phyloP scores from a whole-genome alignment of 441 rosid species.

The Pelargonium cotyledonis region DNA sequence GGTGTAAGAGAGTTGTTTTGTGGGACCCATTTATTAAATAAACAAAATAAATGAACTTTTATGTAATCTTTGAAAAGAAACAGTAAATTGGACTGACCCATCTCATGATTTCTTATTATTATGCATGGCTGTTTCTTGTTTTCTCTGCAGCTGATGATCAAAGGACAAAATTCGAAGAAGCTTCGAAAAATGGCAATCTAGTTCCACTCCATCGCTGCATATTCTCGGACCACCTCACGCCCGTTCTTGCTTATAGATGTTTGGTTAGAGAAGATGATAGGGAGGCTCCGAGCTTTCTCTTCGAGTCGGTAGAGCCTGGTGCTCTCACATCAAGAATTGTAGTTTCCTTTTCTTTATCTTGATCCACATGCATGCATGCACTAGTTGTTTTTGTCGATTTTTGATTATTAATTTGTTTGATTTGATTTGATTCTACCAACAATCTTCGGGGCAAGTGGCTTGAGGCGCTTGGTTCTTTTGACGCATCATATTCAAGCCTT shows the following conservation, averaged over 20 bases:
- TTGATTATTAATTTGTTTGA: background rate
- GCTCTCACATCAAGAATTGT: conserved; percentile 52
- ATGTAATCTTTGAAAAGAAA: too few species aligned
- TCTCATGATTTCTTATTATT: background rate
- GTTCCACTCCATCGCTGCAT: conserved; percentile 63
- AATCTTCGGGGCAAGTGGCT: too few species aligned
- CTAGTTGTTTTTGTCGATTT: background rate
- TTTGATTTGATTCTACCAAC: too few species aligned
- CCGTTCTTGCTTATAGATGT: conserved; percentile 79
- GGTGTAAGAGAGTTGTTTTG: too few species aligned
- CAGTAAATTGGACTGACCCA: too few species aligned
- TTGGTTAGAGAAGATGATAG: conserved; percentile 90
- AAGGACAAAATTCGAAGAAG: conserved; percentile 53
- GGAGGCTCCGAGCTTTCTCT: conserved; percentile 93
- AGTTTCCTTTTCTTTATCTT: conserved; percentile 15
- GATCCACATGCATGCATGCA: background rate
- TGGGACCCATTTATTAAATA: too few species aligned
- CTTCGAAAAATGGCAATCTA: conserved; percentile 65
- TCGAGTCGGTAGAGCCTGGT: conserved; percentile 88
- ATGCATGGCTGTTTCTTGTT: background rate
- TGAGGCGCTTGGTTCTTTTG: too few species aligned
- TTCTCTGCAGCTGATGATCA: conserved; percentile 26
- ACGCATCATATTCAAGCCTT: too few species aligned
- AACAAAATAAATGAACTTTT: too few species aligned
- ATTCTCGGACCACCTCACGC: conserved; percentile 86